phyloP scores from a whole-genome alignment of 805 yeast genomes.

The Candida lessepsii region DNA sequence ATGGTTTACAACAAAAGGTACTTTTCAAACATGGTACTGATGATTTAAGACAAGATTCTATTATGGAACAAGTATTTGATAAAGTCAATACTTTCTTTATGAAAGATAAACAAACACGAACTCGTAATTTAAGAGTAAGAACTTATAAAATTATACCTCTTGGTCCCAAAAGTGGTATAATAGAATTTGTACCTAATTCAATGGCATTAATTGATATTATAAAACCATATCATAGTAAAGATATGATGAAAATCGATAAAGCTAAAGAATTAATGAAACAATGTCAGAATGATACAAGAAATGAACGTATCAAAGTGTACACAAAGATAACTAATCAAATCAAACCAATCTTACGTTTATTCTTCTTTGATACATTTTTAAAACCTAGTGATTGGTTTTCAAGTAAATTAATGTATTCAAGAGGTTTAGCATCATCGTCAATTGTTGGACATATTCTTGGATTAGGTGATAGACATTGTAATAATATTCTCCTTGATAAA shows the following conservation, averaged over 20 bases:
- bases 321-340: slow-evolving; percentile 47
- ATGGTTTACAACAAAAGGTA: slow-evolving; percentile 59
- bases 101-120: slow-evolving; percentile 54
- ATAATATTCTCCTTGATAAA: slow-evolving; percentile 80
- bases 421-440: slow-evolving; percentile 81
- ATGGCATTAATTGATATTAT: slow-evolving; percentile 68
- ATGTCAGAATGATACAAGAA: slow-evolving; percentile 45
- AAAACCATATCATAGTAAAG: slow-evolving; percentile 54
- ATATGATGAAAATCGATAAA: slow-evolving; percentile 46
- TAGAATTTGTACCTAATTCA: slow-evolving; percentile 85
- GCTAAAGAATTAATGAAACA: slow-evolving; percentile 71
- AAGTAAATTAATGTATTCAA: slow-evolving; percentile 61
- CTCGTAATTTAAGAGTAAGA: slow-evolving; percentile 59
- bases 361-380: slow-evolving; percentile 65
- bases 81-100: slow-evolving; percentile 71
- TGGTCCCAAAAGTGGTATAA: slow-evolving; percentile 83
- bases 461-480: slow-evolving; percentile 92
- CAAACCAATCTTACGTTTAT: slow-evolving; percentile 66
- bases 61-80: slow-evolving; percentile 95
- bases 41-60: slow-evolving; percentile 92
- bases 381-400: slow-evolving; percentile 74
- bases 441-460: slow-evolving; percentile 88
- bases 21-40: slow-evolving; percentile 85
- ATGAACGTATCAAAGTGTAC: slow-evolving; percentile 47
- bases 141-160: slow-evolving; percentile 90